These are phyloP conservation scores for Dendrobium huoshanense DNA, from an alignment of 106 monocot genomes.

Conservation along the genomic window DNA sequence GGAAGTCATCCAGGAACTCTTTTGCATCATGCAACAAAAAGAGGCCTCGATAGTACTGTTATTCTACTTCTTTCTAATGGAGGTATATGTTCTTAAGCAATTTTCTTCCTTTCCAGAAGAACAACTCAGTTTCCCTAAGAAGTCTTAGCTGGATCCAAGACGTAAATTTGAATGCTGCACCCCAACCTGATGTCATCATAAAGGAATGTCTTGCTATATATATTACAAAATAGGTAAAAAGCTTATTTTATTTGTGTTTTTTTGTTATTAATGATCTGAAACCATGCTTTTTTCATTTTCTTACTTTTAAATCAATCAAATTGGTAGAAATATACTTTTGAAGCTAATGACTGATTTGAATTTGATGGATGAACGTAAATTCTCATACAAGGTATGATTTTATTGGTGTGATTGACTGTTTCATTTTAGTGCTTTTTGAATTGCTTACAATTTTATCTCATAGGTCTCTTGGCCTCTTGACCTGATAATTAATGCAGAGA, in stretches of 20 bases:
- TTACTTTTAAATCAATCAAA: too few species aligned
- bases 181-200: too few species aligned
- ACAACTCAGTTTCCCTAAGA: slow-evolving; percentile 69
- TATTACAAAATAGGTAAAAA: neutral
- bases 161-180: neutral
- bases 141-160: slow-evolving; percentile 60
- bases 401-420: neutral
- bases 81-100: slow-evolving; percentile 41
- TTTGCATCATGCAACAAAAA: slow-evolving; percentile 85
- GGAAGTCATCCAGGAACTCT: slow-evolving; percentile 72
- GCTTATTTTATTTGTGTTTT: neutral
- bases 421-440: neutral
- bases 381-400: slow-evolving; percentile 69
- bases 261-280: neutral
- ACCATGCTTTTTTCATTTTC: neutral
- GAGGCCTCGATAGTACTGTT: slow-evolving; percentile 61
- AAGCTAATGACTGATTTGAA: slow-evolving; percentile 92
- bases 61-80: slow-evolving; percentile 75
- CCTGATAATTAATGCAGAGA: slow-evolving; percentile 74
- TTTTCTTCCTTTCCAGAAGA: slow-evolving; percentile 77
- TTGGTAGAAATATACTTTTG: slow-evolving; percentile 26
- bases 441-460: slow-evolving; percentile 7
- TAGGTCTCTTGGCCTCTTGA: slow-evolving; percentile 98
- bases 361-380: slow-evolving; percentile 86
- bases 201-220: too few species aligned